These are phyloP conservation scores for Hypoxylon fuscum DNA, from an alignment of 495 filamentous ascomycete species.

Conservation along the genomic window DNA sequence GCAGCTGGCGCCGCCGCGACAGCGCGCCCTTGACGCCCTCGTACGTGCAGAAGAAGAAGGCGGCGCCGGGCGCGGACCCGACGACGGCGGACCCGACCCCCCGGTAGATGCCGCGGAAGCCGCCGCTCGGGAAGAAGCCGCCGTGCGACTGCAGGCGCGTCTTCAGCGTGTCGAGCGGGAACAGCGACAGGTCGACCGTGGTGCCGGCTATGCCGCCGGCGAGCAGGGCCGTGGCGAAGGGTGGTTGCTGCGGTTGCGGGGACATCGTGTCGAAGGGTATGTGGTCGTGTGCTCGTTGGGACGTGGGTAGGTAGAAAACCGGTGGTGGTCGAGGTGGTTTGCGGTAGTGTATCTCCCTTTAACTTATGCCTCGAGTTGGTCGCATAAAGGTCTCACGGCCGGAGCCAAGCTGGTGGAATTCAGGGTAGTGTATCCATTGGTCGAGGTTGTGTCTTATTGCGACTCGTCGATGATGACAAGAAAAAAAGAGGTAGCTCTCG, in stretches of 20 bases:
- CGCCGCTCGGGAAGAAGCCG: constrained; percentile 80
- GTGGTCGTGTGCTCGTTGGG: background rate
- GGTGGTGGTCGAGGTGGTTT: background rate
- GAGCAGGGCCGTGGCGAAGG: constrained; percentile 64
- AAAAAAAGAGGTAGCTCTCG: background rate
- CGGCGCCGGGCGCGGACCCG: constrained; percentile 96
- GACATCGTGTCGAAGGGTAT: too few species aligned
- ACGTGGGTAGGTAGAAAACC: constrained; percentile 1
- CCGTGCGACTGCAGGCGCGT: constrained; percentile 88
- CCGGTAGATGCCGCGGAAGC: constrained; percentile 76
- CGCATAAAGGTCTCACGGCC: background rate
- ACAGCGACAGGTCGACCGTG: constrained; percentile 89
- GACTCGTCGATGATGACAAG: background rate
- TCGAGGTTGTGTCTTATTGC: background rate
- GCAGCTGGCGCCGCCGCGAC: constrained; percentile 18
- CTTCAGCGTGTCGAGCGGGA: constrained; percentile 91
- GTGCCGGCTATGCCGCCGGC: constrained; percentile 85
- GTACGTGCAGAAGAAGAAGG: constrained; percentile 98
- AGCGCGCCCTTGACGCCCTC: constrained; percentile 77
- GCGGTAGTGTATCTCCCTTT: background rate
- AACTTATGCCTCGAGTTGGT: background rate
- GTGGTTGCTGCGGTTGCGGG: constrained; percentile 38
- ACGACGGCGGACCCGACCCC: constrained; percentile 77
- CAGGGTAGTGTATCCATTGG: background rate
- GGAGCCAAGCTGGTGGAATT: background rate